Evolutionary conservation across 331 rosid species (phyloP).

Genomic region (Spiraea crenata): DNA sequence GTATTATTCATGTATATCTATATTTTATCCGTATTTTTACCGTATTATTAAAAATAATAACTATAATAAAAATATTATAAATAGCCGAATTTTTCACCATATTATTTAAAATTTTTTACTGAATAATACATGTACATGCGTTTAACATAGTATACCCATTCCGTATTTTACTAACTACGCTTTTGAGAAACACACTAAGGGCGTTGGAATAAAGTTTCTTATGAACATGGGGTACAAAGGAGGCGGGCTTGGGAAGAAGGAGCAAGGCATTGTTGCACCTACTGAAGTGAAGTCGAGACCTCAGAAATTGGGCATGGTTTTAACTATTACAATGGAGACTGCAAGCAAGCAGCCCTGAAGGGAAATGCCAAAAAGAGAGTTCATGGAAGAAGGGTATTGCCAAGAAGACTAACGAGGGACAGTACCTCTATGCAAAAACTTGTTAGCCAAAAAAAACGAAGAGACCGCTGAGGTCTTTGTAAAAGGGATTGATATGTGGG

Average conservation of each 20-base stretch:
- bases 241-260: slow-evolving; percentile 84
- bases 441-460: slow-evolving; percentile 77
- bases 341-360: slow-evolving; percentile 30
- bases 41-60: no score
- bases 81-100: no score
- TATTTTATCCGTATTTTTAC: no score
- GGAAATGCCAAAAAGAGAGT: slow-evolving; percentile 50
- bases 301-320: slow-evolving; percentile 84
- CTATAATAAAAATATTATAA: no score
- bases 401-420: slow-evolving; percentile 47
- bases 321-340: slow-evolving; percentile 56
- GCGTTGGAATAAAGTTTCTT: slow-evolving; percentile 63
- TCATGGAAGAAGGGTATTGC: slow-evolving; percentile 56
- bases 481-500: slow-evolving; percentile 91
- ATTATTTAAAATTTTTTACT: no score
- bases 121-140: no score
- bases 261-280: slow-evolving; percentile 79
- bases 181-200: slow-evolving; percentile 80
- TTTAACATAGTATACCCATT: no score
- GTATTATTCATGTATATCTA: no score
- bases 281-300: slow-evolving; percentile 78
- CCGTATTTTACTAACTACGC: no score
- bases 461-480: slow-evolving; percentile 63
- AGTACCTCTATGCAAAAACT: slow-evolving; percentile 74
- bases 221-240: slow-evolving; percentile 92